phyloP scores from a whole-genome alignment of 345 rosid species.

The Citrus reticulata region DNA sequence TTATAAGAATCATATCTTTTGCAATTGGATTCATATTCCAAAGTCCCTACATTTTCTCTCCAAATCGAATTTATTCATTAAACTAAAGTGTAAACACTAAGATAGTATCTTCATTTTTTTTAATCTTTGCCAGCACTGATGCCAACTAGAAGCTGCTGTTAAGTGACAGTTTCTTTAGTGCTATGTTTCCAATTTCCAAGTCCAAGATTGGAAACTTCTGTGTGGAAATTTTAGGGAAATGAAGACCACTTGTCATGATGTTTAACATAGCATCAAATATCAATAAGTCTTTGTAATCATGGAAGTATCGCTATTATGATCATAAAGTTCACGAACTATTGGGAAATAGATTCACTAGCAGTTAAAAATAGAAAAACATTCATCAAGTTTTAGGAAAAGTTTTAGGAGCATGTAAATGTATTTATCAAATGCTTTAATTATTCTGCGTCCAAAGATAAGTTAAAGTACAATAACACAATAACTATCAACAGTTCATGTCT shows the following conservation, averaged over 20 bases:
- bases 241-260: background rate
- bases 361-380: too few relatives aligned
- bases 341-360: too few relatives aligned
- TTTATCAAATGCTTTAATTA: too few relatives aligned
- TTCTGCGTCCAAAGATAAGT: too few relatives aligned
- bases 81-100: background rate
- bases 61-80: background rate
- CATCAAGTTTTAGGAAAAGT: too few relatives aligned
- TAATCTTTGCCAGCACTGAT: background rate
- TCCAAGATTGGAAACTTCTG: background rate
- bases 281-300: background rate
- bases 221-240: background rate
- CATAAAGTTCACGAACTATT: background rate
- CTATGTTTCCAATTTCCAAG: too few relatives aligned
- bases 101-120: background rate
- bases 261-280: background rate
- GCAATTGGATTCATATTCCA: constrained; percentile 11
- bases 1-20: constrained; percentile 13
- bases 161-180: background rate
- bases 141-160: background rate
- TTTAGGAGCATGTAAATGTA: too few relatives aligned
- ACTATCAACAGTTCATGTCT: too few relatives aligned
- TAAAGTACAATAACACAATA: too few relatives aligned
- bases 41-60: background rate
- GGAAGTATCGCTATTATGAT: background rate